Conservation (phyloP, 176 grass and related monocot genomes). For the Canna indica region DNA sequence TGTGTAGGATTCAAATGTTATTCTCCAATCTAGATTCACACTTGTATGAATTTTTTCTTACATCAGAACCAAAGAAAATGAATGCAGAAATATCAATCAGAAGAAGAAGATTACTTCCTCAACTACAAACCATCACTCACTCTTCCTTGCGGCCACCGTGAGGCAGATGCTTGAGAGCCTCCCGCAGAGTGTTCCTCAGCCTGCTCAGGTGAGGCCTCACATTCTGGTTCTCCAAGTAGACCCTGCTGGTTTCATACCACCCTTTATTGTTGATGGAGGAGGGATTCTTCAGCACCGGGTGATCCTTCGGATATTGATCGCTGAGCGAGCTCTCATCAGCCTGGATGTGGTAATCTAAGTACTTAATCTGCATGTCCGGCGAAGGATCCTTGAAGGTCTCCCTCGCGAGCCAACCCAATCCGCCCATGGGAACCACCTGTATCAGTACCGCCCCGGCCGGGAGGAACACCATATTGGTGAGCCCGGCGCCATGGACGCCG, state of each 20-base stretch:
- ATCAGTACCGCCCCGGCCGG: constrained; percentile 64
- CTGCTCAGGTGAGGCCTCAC: constrained; percentile 63
- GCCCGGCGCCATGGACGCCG: constrained; percentile 79
- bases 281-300: constrained; percentile 63
- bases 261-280: constrained; percentile 70
- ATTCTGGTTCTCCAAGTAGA: constrained; percentile 92
- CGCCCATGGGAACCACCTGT: constrained; percentile 80
- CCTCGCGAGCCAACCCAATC: constrained; percentile 62
- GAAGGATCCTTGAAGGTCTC: constrained; percentile 72
- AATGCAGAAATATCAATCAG: neutral
- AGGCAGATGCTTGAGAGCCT: constrained; percentile 59
- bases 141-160: constrained; percentile 22
- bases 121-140: neutral
- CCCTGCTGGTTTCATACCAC: constrained; percentile 58
- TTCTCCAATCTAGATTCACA: neutral
- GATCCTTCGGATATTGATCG: constrained; percentile 62
- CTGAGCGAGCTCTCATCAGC: constrained; percentile 75
- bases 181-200: constrained; percentile 69
- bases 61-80: neutral
- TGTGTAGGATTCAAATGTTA: neutral
- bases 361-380: constrained; percentile 64
- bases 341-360: constrained; percentile 72
- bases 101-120: neutral
- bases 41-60: neutral
- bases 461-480: constrained; percentile 95